Evolutionary conservation across 495 filamentous ascomycete species (phyloP), one percentile per base, ranked within the genome.

Genomic region (Aspergillus cristatus): DNA sequence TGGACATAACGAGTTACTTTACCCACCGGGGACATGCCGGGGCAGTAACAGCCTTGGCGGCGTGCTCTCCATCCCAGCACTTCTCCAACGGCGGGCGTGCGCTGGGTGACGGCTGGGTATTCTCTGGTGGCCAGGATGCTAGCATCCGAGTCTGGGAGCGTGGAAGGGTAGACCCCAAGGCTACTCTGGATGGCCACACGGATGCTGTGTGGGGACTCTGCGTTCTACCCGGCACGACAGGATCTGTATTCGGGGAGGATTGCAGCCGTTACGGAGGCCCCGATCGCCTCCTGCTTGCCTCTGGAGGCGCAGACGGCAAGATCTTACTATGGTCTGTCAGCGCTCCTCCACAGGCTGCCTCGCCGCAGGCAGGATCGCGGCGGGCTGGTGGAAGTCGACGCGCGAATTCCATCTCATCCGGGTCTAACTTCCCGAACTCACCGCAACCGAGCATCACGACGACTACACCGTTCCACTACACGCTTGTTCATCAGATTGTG

Each of bases 181-280:
- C 87, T 3, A 98, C 90, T 1, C 65, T 98, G 15, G 84, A 94
- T 42, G 89, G 87, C 4, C 91, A 98, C 51, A 94, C 82, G 1
- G 91, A 97, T 61, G 86, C 87, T 5, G 86, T 98, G 3, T 98
- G 91, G 91, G 81, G 85, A 6, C 78, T 98, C 15, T 96, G 88
- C 45, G 84, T 97, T 6, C 74, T 98, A 7, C 91, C 93, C n/a
- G 78, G 83, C 1, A 84, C 88, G 1, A 73, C 81, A 14, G 83
- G 78, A 6, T 70, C 79, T 24, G 69, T 93, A 12, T 90, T 91
- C 48, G 86, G 87, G 17, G 74, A 73, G 31, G 62, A 70, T n/a
- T 68, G 71, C 33, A 78, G 59, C 47, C 66, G 74, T 24, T 81
- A 81, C 44, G 89, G 88, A 24, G 79, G 78, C 1, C 65, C 81